These are phyloP conservation scores for Aspergillus ostianus DNA, from an alignment of 495 filamentous ascomycete genomes.

Conservation along the genomic window DNA sequence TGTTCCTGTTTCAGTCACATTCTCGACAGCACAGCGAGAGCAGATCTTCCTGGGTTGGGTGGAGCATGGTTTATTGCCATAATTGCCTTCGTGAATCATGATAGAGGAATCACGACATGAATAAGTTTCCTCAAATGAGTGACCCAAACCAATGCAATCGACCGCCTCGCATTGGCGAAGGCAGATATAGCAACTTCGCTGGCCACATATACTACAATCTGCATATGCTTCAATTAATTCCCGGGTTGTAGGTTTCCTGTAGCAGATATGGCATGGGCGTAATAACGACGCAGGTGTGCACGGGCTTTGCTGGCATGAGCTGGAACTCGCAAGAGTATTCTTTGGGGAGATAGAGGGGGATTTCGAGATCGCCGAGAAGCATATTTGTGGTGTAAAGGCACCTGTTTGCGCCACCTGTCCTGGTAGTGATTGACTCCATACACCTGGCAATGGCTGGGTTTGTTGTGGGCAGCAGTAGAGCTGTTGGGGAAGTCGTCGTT, in stretches of 20 bases:
- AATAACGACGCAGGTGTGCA: constrained; percentile 33
- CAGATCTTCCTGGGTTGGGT: constrained; percentile 33
- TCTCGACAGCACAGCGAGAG: constrained; percentile 44
- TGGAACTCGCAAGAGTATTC: constrained; percentile 27
- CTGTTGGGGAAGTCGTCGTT: constrained; percentile 35
- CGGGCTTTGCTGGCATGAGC: constrained; percentile 15
- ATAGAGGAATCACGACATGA: constrained; percentile 6
- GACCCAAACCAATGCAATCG: constrained; percentile 23
- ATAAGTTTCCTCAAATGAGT: background rate
- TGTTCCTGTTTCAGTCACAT: constrained; percentile 36
- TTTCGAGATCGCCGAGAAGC: constrained; percentile 19
- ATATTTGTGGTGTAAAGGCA: constrained; percentile 27
- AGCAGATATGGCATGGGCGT: constrained; percentile 52
- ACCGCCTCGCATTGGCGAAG: constrained; percentile 45
- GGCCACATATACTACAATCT: constrained; percentile 48
- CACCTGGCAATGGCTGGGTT: constrained; percentile 4
- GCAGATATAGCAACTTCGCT: constrained; percentile 53
- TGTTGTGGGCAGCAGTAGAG: constrained; percentile 9
- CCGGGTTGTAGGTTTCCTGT: constrained; percentile 45
- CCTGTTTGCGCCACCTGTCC: constrained; percentile 13
- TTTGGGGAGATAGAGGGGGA: constrained; percentile 40
- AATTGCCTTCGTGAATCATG: constrained; percentile 8
- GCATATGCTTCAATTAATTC: constrained; percentile 49
- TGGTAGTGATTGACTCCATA: constrained; percentile 15
- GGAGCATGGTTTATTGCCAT: background rate